Evolutionary conservation across 176 grass and related monocot genomes (phyloP), one percentile per base, ranked within the genome.

Genomic region (Carex kokanica): DNA sequence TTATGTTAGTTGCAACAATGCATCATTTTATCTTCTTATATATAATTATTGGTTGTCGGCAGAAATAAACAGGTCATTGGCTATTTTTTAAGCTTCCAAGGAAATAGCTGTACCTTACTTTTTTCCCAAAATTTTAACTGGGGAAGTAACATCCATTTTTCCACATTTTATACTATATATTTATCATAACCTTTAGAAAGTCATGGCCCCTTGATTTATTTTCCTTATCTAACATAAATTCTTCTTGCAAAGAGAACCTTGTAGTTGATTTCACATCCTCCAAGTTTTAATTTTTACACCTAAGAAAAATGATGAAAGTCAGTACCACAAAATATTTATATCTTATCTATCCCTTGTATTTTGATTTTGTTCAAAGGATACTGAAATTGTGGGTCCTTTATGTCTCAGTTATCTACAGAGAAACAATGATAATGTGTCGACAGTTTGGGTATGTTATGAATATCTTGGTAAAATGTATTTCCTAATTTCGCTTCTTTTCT

Each of bases 61-160:
- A 32, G 21, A 31, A 78, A 51, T 77, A 78, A 78, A 55, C 16
- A 32, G 73, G 49, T 18, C 12, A 15, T 16, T 29, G 51, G 6
- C 25, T 56, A 54, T 56, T 78, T 78, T 29, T 51, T 51, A 51
- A 51, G 45, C 24, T 51, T 3, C 49, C 20, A 49, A 51, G 10
- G 9, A 14, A 21, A 74, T 21, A 68, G 17, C 80, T 82, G 47
- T 75, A 52, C 21, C 8, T 58, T 27, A 15, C 3, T 25, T 47
- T 63, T n/a, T 81, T 63, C 18, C 32, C 60, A 64, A 82, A 66
- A 53, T 82, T 27, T 9, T 68, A 67, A 66, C 38, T 66, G 38
- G 61, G 40, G 41, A 82, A 53, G 31, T 82, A 64, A 8, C 61
- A 82, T 52, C 57, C 36, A 53, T 49, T 20, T 54, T 68, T 67